Evolutionary conservation across 345 rosid species (phyloP).

Genomic region (Gynandropsis gynandra): DNA sequence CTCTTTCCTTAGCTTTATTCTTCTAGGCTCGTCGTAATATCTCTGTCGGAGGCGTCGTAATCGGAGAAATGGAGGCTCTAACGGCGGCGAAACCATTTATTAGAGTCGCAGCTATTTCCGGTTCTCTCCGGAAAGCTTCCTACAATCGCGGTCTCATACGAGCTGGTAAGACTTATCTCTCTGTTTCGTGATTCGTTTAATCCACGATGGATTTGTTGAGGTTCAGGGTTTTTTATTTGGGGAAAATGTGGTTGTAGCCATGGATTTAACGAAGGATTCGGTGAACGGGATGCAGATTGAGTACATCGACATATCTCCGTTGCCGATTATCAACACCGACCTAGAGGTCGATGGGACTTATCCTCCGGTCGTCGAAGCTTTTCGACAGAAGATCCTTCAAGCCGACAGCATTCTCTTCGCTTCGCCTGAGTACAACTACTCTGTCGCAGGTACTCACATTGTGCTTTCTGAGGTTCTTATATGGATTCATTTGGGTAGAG

Average conservation of each 20-base stretch:
- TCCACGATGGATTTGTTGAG: not conserved
- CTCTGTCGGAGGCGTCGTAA: not conserved
- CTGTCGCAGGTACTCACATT: conserved; percentile 42
- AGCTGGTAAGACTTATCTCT: conserved; percentile 32
- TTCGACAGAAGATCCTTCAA: conserved; percentile 48
- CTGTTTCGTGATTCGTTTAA: not conserved
- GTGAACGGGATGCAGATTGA: conserved; percentile 45
- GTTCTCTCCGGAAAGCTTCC: conserved; percentile 73
- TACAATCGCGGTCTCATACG: conserved; percentile 64
- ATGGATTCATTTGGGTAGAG: not conserved
- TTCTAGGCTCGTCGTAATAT: too few relatives aligned
- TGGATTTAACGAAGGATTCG: conserved; percentile 33
- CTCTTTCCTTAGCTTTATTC: too few relatives aligned
- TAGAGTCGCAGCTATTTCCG: conserved; percentile 68
- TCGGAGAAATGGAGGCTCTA: conserved; percentile 31
- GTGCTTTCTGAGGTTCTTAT: not conserved
- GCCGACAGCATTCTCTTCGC: conserved; percentile 77
- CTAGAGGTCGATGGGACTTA: conserved; percentile 49
- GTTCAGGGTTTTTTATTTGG: not conserved
- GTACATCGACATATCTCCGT: conserved; percentile 44
- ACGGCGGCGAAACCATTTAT: conserved; percentile 35
- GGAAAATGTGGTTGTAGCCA: conserved; percentile 23
- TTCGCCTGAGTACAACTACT: conserved; percentile 73
- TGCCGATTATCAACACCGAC: conserved; percentile 69
- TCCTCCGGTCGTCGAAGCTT: conserved; percentile 57